phyloP scores from a whole-genome alignment of 192 early-diverging fungal species.

The Paraglomus brasilianum region DNA sequence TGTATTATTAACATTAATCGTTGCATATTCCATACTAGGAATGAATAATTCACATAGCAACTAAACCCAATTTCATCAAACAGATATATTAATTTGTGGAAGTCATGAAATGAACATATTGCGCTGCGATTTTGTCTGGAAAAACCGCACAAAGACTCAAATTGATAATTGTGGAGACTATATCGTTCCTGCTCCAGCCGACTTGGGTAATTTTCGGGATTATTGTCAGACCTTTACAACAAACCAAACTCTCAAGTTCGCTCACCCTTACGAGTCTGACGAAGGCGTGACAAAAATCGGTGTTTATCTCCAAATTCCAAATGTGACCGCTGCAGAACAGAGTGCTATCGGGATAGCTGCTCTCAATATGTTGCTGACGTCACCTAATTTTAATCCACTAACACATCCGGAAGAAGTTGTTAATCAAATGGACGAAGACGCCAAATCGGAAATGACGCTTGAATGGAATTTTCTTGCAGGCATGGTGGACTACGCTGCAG shows the following conservation, averaged over 20 bases:
- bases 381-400: slow-evolving; percentile 2
- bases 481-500: neutral
- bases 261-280: neutral
- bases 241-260: neutral
- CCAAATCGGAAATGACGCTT: neutral
- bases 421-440: neutral
- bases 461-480: slow-evolving; percentile 9
- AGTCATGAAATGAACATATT: too few species aligned
- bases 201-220: neutral
- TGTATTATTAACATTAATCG: too few species aligned
- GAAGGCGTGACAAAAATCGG: neutral
- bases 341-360: neutral
- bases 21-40: too few species aligned
- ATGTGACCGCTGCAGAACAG: neutral
- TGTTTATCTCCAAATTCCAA: neutral
- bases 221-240: neutral
- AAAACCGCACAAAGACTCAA: too few species aligned
- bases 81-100: too few species aligned
- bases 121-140: too few species aligned
- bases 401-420: neutral
- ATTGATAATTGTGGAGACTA: neutral
- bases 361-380: neutral
- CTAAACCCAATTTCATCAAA: too few species aligned
- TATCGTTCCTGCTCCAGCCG: neutral
- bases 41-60: too few species aligned